A percentile compares a stretch with the other conserved stretches of the same genome.
Conservation (phyloP, 164 flowering plant species). For the Liriodendron chinense region DNA sequence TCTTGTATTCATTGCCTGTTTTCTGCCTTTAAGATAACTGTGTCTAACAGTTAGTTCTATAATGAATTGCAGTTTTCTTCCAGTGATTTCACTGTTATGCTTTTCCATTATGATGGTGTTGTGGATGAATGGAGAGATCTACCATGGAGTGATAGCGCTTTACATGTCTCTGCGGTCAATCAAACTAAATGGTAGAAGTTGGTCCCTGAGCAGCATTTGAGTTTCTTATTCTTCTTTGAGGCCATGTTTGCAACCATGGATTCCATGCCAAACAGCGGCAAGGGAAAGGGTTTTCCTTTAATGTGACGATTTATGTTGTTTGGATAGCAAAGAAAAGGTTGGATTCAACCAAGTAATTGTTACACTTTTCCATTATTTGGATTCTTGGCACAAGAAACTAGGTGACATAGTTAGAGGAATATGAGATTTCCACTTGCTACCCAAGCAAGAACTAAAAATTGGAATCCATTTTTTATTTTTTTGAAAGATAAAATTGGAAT, state of each 20-base stretch:
- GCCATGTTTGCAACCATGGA: too few relatives aligned
- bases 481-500: too few relatives aligned
- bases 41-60: slow-evolving; percentile 2
- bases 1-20: background rate
- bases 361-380: too few relatives aligned
- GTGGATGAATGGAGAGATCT: slow-evolving; percentile 75
- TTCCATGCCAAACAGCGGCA: too few relatives aligned
- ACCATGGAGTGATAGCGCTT: slow-evolving; percentile 56
- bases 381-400: too few relatives aligned
- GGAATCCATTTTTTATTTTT: background rate
- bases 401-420: too few relatives aligned
- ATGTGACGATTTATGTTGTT: too few relatives aligned
- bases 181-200: slow-evolving; percentile 81
- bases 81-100: slow-evolving; percentile 63
- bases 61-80: slow-evolving; percentile 55
- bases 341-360: too few relatives aligned
- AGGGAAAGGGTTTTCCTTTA: too few relatives aligned
- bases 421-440: too few relatives aligned
- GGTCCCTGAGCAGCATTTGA: background rate
- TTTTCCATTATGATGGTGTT: slow-evolving; percentile 84
- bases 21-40: background rate
- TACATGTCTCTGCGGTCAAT: slow-evolving; percentile 69
- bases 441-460: too few relatives aligned
- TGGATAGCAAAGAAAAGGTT: too few relatives aligned
- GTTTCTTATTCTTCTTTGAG: background rate